Conservation (phyloP, 192 early-diverging fungal species). For the Kickxella alabastrina region DNA sequence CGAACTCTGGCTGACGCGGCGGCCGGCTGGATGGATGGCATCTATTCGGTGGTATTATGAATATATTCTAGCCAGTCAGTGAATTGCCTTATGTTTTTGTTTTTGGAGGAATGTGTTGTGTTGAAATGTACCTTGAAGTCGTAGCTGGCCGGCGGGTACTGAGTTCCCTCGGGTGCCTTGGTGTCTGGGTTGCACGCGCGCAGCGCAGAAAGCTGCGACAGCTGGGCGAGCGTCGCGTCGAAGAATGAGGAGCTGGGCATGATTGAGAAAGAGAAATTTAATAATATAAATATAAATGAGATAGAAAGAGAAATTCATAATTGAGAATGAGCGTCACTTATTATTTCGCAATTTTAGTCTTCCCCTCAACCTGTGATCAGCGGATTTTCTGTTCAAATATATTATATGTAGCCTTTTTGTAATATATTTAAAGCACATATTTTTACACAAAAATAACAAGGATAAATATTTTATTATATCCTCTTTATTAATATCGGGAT, state of each 20-base stretch:
- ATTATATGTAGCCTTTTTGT: no score
- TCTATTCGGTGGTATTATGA: slow-evolving; percentile 7
- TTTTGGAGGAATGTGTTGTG: not conserved
- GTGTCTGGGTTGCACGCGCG: slow-evolving; percentile 5
- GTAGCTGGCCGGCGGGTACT: slow-evolving; percentile 27
- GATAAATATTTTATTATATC: no score
- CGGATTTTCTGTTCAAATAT: no score
- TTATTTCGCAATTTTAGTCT: no score
- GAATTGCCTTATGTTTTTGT: not conserved
- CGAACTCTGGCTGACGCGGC: slow-evolving; percentile 19
- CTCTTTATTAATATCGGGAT: no score
- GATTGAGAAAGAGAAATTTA: not conserved
- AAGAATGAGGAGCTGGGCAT: not conserved
- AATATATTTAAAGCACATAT: no score
- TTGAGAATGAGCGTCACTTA: no score
- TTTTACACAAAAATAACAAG: no score
- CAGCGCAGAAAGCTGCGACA: not conserved
- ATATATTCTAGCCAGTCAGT: not conserved
- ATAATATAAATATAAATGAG: not conserved
- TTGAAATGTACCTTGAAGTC: slow-evolving; percentile 32
- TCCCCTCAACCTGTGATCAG: no score
- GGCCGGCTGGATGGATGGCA: slow-evolving; percentile 20
- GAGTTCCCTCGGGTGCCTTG: slow-evolving; percentile 14
- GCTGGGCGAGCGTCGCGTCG: not conserved
- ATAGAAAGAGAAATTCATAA: no score